These are phyloP conservation scores for Lactuca saligna DNA, from an alignment of 129 eudicot genomes.

Conservation along the genomic window DNA sequence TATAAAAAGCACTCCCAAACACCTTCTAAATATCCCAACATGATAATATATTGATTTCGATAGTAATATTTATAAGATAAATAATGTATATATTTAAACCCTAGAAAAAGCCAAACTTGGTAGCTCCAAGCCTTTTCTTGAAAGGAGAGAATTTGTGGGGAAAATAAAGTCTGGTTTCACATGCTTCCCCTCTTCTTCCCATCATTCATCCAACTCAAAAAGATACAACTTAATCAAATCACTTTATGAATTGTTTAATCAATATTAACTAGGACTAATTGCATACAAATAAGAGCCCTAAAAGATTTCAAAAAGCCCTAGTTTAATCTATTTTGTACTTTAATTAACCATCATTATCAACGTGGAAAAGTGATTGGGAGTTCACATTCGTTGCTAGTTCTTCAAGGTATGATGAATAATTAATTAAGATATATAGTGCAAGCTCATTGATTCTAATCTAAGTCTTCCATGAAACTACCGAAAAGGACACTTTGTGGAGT, in stretches of 20 bases:
- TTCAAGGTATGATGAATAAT: neutral
- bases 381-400: slow-evolving; percentile 4
- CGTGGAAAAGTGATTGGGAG: neutral
- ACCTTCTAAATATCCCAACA: slow-evolving; percentile 8
- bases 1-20: no score
- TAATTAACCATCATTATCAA: slow-evolving; percentile 14
- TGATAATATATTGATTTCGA: neutral
- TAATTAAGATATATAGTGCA: neutral
- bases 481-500: slow-evolving; percentile 10
- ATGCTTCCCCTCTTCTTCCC: slow-evolving; percentile 44
- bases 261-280: slow-evolving; percentile 16
- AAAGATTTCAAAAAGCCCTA: slow-evolving; percentile 11
- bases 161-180: slow-evolving; percentile 26
- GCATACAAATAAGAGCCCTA: slow-evolving; percentile 39
- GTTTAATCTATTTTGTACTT: slow-evolving; percentile 13
- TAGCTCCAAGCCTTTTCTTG: slow-evolving; percentile 30
- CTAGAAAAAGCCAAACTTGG: slow-evolving; percentile 35
- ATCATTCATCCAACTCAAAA: slow-evolving; percentile 45
- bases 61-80: neutral
- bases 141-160: slow-evolving; percentile 32
- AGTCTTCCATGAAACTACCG: slow-evolving; percentile 8
- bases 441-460: slow-evolving; percentile 11
- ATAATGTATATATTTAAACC: neutral
- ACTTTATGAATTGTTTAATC: slow-evolving; percentile 27
- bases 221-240: slow-evolving; percentile 27